Base-by-base conservation (phyloP, 768 basidiomycete genomes). In the Auriscalpium orientale region DNA sequence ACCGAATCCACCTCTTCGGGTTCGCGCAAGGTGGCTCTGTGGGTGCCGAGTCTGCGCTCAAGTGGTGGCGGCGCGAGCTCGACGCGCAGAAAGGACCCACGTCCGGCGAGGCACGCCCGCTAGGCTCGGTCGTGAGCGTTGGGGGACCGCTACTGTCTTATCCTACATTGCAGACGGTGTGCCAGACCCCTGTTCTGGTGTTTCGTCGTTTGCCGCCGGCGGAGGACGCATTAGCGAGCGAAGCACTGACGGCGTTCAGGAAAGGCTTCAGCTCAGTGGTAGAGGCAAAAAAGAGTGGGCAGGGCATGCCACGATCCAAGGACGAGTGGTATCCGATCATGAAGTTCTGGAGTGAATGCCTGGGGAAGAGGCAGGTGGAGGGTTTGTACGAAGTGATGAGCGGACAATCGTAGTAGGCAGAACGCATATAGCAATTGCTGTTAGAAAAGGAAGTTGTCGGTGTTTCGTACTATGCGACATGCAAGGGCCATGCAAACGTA, bases 21-120 rank as follows among this genome's bases (percentile, higher is more conserved):
- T 97, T 91, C 60, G 89, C 80, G 0, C 93, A 97, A 68, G 93
- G 93, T 0, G 94, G 90, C 0, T 84, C 77, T 18, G 79, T 92
- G 36, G 89, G 83, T 1, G 78, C 75, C 2, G 92, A 97, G 68
- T 74, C 82, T 52, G 79, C 78, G 0, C 64, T 91, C 7, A 64
- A 70, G 36, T 79, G 75, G 71, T 87, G 84, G 65, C 60, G 60
- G 50, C 52, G 49, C 51, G 60, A 56, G 46, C 59, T 59, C 21
- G 60, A 58, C 51, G 56, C 38, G 44, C 28, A 28, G 28, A 58
- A 50, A 53, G 43, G 50, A 49, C 51, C 56, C 43, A 33, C 49
- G 36, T 65, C 59, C 48, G 56, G 57, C 53, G 56, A 57, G 33
- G 53, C 61, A 33, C 66, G 57, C n/a, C 61, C 70, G 22, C 71